Percentiles rank a stretch among this genome's conserved stretches.
Evolutionary conservation across 2,329 filamentous ascomycete species (phyloP).

Genomic region (Colletotrichum eremochloae): DNA sequence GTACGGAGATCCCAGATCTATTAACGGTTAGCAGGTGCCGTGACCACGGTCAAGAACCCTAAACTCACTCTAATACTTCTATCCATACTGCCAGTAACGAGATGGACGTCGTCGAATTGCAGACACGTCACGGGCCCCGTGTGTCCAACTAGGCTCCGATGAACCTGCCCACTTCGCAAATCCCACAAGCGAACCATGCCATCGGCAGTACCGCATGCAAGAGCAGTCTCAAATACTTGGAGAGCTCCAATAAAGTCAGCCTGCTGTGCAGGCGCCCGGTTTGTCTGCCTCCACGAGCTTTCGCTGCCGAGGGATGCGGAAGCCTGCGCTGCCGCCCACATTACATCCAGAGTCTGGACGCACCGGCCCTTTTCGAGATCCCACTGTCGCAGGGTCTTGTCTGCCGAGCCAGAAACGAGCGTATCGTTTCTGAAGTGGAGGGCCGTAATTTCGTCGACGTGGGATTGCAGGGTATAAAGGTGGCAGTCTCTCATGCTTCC

Average conservation of each 20-base stretch:
- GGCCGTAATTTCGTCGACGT: conserved; percentile 94
- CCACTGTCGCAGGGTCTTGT: conserved; percentile 98
- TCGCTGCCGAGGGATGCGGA: conserved; percentile 76
- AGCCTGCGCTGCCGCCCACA: conserved; percentile 96
- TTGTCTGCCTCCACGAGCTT: conserved; percentile 79
- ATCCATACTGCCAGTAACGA: conserved; percentile 93
- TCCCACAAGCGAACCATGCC: conserved; percentile 98
- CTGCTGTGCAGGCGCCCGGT: conserved; percentile 72
- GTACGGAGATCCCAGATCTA: conserved; percentile 99
- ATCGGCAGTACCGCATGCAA: conserved; percentile 96
- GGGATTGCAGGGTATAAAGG: conserved; percentile 88
- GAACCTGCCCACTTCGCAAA: conserved; percentile 95
- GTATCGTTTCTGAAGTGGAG: conserved; percentile 91
- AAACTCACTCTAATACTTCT: conserved; percentile 89
- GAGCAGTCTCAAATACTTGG: conserved; percentile 94
- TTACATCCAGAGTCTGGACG: conserved; percentile 95
- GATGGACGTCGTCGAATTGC: conserved; percentile 95
- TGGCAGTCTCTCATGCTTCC: conserved; percentile 91
- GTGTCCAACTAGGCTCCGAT: conserved; percentile 93
- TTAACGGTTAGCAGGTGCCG: background rate
- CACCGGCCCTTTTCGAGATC: conserved; percentile 97
- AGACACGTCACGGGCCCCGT: conserved; percentile 94
- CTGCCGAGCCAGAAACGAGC: conserved; percentile 93
- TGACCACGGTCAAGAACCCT: background rate
- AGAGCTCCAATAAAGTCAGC: conserved; percentile 95